These are phyloP conservation scores for Fusarium ramigenum DNA, from an alignment of 2,329 filamentous ascomycete species.

Conservation along the genomic window DNA sequence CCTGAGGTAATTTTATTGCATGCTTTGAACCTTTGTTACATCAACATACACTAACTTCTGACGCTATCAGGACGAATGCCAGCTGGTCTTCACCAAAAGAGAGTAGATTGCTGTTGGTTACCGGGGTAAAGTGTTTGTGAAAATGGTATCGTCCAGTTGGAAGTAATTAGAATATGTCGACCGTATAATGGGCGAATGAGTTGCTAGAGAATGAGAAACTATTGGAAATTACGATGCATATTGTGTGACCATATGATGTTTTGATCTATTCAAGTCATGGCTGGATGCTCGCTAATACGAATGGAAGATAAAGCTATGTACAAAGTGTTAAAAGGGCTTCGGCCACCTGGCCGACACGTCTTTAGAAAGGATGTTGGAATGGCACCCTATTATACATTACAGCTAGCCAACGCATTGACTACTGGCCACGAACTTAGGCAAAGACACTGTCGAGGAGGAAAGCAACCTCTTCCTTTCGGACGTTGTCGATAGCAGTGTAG, in stretches of 20 bases:
- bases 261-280: neutral
- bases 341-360: neutral
- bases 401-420: neutral
- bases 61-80: conserved; percentile 13
- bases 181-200: too few relatives aligned
- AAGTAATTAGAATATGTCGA: neutral
- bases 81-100: conserved; percentile 11
- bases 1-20: conserved; percentile 53
- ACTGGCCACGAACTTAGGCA: neutral
- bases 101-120: neutral
- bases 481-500: conserved; percentile 57
- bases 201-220: neutral
- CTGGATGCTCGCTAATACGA: neutral
- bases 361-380: neutral
- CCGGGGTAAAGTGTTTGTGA: neutral
- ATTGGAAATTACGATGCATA: neutral
- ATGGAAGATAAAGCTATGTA: neutral
- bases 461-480: conserved; percentile 53
- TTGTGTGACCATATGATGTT: neutral
- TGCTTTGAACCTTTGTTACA: too few relatives aligned
- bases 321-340: neutral
- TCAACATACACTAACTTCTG: neutral
- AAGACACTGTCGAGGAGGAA: conserved; percentile 47
- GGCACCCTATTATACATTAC: conserved; percentile 5
- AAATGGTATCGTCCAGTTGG: too few relatives aligned